Evolutionary conservation across 106 monocot species (phyloP), one percentile per base, ranked within the genome.

Genomic region (Dendrobium chrysotoxum): DNA sequence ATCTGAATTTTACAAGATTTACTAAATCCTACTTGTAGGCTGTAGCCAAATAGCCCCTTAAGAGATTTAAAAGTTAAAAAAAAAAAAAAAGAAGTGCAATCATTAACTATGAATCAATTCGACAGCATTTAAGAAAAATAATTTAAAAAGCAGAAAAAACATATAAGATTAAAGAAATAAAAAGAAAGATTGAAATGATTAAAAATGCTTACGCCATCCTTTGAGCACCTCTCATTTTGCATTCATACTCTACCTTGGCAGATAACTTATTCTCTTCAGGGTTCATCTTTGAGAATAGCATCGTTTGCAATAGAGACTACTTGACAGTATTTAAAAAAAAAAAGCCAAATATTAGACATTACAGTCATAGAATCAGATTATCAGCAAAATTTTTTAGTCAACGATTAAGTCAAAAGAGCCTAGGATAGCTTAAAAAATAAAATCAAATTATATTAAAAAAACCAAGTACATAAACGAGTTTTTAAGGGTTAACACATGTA

Each of bases 221-320:
- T 82, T 99, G 92, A 31, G 98, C 98, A 82, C 98, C 95, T 89
- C 95, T 89, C 87, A 99, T 99, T 84, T 92, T 99, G 89, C 98
- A 99, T 83, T 99, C 95, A 81, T 78, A 99, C 77, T 99, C 98
- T 73, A 99, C 83, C 81, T 90, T 99, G 21, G 98, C 92, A 30
- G 98, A 76, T 21, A 99, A 84, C 77, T 83, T 88, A 84, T 87
- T 90, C 78, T 99, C 98, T 46, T 95, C 88, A 74, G 88, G 89
- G 76, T 53, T 77, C 25, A 79, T 80, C 83, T 80, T 92, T 64
- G 98, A 99, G 82, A 91, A 82, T 85, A 99, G 28, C 98, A 99
- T 95, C 15, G 95, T 93, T 90, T 99, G 98, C 81, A 99, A 75
- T 55, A 95, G 88, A 46, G 98, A 91, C 95, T 97, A 77, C 3